phyloP scores from a whole-genome alignment of 345 rosid genomes.

The Eucalyptus tenuipes region DNA sequence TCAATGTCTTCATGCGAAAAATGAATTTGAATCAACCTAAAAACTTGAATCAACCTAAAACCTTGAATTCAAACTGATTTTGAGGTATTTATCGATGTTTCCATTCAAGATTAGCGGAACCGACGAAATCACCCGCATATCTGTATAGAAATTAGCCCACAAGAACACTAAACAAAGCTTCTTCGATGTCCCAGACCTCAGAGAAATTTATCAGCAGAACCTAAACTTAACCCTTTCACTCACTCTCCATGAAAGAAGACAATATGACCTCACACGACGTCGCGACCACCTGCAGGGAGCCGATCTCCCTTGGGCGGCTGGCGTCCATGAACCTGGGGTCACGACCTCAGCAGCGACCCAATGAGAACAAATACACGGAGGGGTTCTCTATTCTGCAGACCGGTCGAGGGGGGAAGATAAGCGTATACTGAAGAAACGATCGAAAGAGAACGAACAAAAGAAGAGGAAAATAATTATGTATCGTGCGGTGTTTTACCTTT shows the following conservation, averaged over 20 bases:
- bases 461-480: not conserved
- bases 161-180: not conserved
- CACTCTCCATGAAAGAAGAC: not conserved
- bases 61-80: not conserved
- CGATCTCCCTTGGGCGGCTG: not conserved
- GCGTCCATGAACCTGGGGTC: not conserved
- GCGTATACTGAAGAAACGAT: not conserved
- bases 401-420: not conserved
- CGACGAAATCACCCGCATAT: not conserved
- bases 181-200: not conserved
- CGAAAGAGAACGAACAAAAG: not conserved
- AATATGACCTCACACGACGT: not conserved
- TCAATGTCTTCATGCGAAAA: not conserved
- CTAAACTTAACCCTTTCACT: not conserved
- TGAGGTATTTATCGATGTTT: not conserved
- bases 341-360: not conserved
- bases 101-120: not conserved
- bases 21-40: not conserved
- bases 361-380: not conserved
- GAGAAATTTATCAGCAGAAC: not conserved
- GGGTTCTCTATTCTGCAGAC: not conserved
- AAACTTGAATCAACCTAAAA: not conserved
- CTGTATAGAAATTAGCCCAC: not conserved
- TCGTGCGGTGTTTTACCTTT: not conserved
- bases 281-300: not conserved